phyloP scores from a whole-genome alignment of 139 green algal genomes.

The Tetradesmus lagerheimii region DNA sequence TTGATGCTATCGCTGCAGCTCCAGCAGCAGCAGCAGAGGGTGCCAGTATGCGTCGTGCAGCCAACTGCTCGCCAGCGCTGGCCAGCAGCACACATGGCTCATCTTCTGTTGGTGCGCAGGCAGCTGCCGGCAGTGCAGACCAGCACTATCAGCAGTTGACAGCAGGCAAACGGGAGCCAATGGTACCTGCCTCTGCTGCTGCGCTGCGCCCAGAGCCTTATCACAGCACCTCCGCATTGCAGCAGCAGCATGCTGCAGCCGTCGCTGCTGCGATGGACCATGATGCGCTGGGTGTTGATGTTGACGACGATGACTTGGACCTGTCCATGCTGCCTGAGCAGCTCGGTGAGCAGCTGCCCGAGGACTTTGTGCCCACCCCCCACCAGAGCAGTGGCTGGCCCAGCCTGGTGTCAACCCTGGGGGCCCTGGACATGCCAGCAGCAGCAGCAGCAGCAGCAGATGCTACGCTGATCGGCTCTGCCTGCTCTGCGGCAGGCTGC shows the following conservation, averaged over 20 bases:
- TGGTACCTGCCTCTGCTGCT: neutral
- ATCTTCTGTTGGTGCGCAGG: neutral
- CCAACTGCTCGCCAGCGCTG: neutral
- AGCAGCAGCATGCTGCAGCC: conserved; percentile 10
- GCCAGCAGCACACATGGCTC: too few relatives aligned
- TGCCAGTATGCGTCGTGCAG: neutral
- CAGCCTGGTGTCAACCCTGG: neutral
- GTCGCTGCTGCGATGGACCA: neutral
- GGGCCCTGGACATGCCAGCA: neutral
- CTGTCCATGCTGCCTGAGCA: neutral
- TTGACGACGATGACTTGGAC: neutral
- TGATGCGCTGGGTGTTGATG: neutral
- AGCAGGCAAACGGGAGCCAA: neutral
- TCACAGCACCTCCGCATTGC: neutral
- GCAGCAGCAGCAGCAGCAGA: neutral
- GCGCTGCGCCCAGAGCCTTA: neutral
- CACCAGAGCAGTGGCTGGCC: neutral
- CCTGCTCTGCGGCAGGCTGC: neutral
- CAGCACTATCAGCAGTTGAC: neutral
- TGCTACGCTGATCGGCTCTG: neutral
- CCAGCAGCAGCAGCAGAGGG: neutral
- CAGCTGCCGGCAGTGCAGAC: neutral
- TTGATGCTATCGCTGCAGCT: neutral
- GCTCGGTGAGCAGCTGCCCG: neutral
- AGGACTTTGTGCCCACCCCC: conserved; percentile 10